A percentile compares a stretch with the other conserved stretches of the same genome.
Conservation (phyloP, 805 yeast species). For the Yarrowia porcina region DNA sequence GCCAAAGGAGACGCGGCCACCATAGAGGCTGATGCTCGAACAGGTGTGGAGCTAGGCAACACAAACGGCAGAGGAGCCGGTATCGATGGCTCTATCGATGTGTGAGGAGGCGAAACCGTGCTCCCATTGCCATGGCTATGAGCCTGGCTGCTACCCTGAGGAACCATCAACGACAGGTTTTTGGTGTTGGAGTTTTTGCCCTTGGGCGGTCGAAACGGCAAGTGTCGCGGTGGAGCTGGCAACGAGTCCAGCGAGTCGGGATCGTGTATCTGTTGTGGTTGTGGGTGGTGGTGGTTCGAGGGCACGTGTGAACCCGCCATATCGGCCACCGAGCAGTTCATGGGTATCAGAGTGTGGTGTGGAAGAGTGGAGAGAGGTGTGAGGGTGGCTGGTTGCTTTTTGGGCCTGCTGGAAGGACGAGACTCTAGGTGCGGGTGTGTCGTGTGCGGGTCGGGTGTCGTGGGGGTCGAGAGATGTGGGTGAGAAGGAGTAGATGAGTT, state of each 20-base stretch:
- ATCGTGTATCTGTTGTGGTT: background rate
- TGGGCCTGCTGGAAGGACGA: too few relatives aligned
- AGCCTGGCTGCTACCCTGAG: background rate
- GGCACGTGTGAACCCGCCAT: conserved; percentile 19
- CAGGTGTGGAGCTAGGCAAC: background rate
- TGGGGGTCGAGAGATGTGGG: background rate
- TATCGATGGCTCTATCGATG: background rate
- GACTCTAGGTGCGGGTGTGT: background rate
- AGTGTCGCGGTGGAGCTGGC: conserved; percentile 18
- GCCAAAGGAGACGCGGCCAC: background rate
- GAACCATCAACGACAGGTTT: conserved; percentile 13
- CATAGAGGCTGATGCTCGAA: background rate
- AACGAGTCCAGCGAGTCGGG: background rate
- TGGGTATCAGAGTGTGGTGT: background rate
- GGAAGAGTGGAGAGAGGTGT: background rate
- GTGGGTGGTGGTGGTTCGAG: conserved; percentile 8
- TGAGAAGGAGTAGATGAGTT: too few relatives aligned
- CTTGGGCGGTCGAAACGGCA: conserved; percentile 17
- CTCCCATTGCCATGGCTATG: background rate
- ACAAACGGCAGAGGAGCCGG: conserved; percentile 5
- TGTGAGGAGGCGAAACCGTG: background rate
- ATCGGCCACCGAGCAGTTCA: conserved; percentile 25
- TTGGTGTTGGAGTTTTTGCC: conserved; percentile 25
- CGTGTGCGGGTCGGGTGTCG: background rate
- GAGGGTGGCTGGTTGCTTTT: background rate